Conservation (phyloP, 2,329 filamentous ascomycete genomes). For the Epichloe gansuensis region DNA sequence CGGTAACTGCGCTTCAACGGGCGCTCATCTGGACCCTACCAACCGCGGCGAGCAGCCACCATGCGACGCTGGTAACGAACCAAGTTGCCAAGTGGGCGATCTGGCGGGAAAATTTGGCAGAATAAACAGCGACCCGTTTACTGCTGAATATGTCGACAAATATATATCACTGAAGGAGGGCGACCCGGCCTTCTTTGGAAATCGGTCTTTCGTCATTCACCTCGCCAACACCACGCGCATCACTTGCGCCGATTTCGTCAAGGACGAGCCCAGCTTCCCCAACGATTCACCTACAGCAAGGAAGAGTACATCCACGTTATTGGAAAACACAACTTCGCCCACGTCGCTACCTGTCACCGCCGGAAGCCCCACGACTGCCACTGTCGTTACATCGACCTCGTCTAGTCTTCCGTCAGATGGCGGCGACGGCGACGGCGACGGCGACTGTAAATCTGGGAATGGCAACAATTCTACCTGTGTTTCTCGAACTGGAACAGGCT, state of each 20-base stretch:
- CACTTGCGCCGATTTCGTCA: slow-evolving; percentile 49
- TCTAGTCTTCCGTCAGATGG: background rate
- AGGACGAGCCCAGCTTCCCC: background rate
- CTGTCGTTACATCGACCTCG: background rate
- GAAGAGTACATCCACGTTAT: background rate
- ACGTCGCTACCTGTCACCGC: background rate
- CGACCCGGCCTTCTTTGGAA: slow-evolving; percentile 48
- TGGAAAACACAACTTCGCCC: background rate
- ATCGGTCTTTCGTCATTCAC: slow-evolving; percentile 53
- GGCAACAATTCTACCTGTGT: background rate
- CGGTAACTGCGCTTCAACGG: slow-evolving; percentile 60
- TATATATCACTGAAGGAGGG: slow-evolving; percentile 42
- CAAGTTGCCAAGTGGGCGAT: slow-evolving; percentile 66
- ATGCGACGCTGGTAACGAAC: slow-evolving; percentile 45
- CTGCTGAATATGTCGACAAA: slow-evolving; percentile 39
- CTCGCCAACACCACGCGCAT: slow-evolving; percentile 52
- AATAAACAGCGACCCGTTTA: slow-evolving; percentile 40
- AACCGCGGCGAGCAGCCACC: slow-evolving; percentile 47
- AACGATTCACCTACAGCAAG: background rate
- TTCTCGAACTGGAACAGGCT: background rate
- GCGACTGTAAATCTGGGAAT: background rate
- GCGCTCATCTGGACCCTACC: slow-evolving; percentile 60
- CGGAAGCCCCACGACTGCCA: background rate
- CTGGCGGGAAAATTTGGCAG: slow-evolving; percentile 62
- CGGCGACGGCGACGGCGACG: background rate